A percentile compares a stretch with the other conserved stretches of the same genome.
These are phyloP conservation scores for Fusarium acutatum DNA, from an alignment of 2,329 filamentous ascomycete species.

Conservation along the genomic window DNA sequence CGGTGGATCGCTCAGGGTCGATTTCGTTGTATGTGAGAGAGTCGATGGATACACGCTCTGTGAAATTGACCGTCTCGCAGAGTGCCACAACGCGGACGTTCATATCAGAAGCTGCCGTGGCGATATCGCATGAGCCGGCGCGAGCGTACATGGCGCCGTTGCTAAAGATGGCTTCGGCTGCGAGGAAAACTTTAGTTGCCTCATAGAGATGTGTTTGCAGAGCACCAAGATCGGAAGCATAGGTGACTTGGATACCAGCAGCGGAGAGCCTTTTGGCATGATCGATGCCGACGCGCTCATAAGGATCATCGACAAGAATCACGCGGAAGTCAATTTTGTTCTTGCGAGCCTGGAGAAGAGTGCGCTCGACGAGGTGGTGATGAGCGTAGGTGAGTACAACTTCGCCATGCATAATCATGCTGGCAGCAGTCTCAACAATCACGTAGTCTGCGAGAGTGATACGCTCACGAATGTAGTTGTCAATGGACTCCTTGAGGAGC, in stretches of 20 bases:
- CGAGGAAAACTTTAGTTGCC: slow-evolving; percentile 80
- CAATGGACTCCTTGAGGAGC: slow-evolving; percentile 80
- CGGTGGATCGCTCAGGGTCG: slow-evolving; percentile 73
- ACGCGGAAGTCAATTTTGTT: slow-evolving; percentile 81
- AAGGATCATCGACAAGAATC: slow-evolving; percentile 79
- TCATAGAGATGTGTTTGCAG: slow-evolving; percentile 75
- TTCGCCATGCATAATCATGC: slow-evolving; percentile 80
- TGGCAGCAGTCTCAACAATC: slow-evolving; percentile 79
- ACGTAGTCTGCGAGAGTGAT: slow-evolving; percentile 87
- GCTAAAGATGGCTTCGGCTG: slow-evolving; percentile 93
- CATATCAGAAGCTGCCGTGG: slow-evolving; percentile 79
- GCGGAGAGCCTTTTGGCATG: slow-evolving; percentile 75
- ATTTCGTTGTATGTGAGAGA: slow-evolving; percentile 96
- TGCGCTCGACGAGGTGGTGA: slow-evolving; percentile 85
- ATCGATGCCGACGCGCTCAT: slow-evolving; percentile 59
- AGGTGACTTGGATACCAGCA: slow-evolving; percentile 79
- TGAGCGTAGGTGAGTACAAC: slow-evolving; percentile 88
- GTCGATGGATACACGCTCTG: slow-evolving; percentile 83
- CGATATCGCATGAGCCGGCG: slow-evolving; percentile 86
- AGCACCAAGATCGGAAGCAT: slow-evolving; percentile 79
- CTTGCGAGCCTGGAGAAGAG: slow-evolving; percentile 76
- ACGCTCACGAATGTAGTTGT: slow-evolving; percentile 89
- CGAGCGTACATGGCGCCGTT: slow-evolving; percentile 92
- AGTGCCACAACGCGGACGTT: slow-evolving; percentile 86
- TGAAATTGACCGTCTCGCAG: slow-evolving; percentile 96